Base-by-base conservation (phyloP, 805 yeast species). In the Cyberlindnera mrakii region DNA sequence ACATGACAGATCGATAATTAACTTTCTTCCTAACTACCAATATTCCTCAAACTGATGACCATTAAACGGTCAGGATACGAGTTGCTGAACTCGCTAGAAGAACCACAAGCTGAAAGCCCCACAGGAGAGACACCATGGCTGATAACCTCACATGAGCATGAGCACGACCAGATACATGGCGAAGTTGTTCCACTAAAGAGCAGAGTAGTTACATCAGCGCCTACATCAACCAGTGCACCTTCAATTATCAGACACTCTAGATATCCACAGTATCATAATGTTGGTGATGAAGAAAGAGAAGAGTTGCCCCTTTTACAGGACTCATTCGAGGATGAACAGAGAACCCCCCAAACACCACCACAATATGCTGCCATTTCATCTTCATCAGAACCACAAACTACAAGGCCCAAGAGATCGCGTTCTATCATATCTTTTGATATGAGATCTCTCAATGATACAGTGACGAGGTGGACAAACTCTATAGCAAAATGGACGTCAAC, bases 391-490 rank as follows among this genome's bases (percentile, higher is more conserved):
- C 27, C 36, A 15, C 15, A 11, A 11, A 3, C 35, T 13, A 17
- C 19, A 17, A 9, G 35, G 13, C 38, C 38, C 14, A 41, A 29
- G 11, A 45, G 61, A 37, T 46, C 58, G 19, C 42, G 43, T 5
- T 58, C 62, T 1, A 39, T 53, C 3, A 45, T 55, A 11, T 57
- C 62, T 1, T 33, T 57, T 17, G 62, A 59, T 19, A 43, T 49
- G 32, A 48, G 37, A 30, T 44, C 43, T 3, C 42, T 54, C 27
- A 54, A 50, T 19, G 52, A 56, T 7, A 45, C 44, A 29, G 58
- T 57, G 3, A 42, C 56, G 2, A 49, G 51, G 44, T 61, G 65
- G 65, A 59, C 56, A 2, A 47, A 46, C 23, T 48, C 60, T 8
- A 32, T 62, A 6, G 50, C 60, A 3, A 46, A 47, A 39, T 59